Conservation (phyloP, 768 basidiomycete genomes). For the Tephrocybe sp. region DNA sequence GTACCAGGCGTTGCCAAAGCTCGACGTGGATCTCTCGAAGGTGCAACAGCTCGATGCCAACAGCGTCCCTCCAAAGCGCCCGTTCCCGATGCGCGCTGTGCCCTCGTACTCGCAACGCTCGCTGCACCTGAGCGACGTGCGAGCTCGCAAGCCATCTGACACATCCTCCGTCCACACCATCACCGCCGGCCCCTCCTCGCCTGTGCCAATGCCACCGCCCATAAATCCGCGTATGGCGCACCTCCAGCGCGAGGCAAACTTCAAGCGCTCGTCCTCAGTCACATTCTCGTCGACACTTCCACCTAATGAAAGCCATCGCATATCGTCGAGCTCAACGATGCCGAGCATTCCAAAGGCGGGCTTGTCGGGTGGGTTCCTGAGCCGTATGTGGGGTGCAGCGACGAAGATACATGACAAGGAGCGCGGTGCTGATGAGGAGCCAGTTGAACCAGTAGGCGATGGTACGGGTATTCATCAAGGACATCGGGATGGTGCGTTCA, state of each 20-base stretch:
- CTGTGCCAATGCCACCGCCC: slow-evolving; percentile 16
- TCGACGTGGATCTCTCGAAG: slow-evolving; percentile 23
- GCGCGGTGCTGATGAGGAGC: slow-evolving; percentile 11
- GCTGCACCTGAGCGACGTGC: slow-evolving; percentile 27
- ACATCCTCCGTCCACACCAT: slow-evolving; percentile 53
- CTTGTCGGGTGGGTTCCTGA: slow-evolving; percentile 54
- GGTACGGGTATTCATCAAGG: slow-evolving; percentile 18
- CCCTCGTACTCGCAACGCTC: slow-evolving; percentile 41
- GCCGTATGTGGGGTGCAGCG: slow-evolving; percentile 75
- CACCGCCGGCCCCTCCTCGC: slow-evolving; percentile 32
- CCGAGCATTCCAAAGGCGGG: slow-evolving; percentile 32
- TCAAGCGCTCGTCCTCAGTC: slow-evolving; percentile 27
- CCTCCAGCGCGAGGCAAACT: slow-evolving; percentile 10
- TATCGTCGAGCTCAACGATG: slow-evolving; percentile 38
- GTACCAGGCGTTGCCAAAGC: slow-evolving; percentile 26
- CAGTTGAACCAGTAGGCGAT: slow-evolving; percentile 14
- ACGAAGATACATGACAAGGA: slow-evolving; percentile 28
- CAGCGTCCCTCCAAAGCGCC: slow-evolving; percentile 31
- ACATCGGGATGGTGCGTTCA: slow-evolving; percentile 27
- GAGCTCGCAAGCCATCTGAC: slow-evolving; percentile 47
- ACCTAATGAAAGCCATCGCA: slow-evolving; percentile 4
- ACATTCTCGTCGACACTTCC: slow-evolving; percentile 7
- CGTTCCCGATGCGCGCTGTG: slow-evolving; percentile 47
- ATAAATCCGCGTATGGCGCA: slow-evolving; percentile 11
- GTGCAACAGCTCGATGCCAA: slow-evolving; percentile 20